These are phyloP conservation scores for Chenopodium album DNA, from an alignment of 148 eudicot species.

Conservation along the genomic window DNA sequence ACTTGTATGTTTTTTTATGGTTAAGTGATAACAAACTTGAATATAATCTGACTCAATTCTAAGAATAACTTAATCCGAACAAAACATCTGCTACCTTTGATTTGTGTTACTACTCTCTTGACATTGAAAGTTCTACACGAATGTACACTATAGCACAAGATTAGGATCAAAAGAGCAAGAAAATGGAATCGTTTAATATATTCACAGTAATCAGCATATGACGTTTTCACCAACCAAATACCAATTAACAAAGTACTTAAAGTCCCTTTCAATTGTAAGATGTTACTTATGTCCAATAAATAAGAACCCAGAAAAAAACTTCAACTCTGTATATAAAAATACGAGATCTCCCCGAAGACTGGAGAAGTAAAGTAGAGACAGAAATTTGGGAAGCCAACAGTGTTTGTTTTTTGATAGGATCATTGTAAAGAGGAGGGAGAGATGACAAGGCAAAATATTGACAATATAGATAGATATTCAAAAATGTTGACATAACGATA, in stretches of 20 bases:
- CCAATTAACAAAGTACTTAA: slow-evolving; percentile 1
- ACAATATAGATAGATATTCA: not conserved
- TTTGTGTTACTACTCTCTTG: too few relatives aligned
- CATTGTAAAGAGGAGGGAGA: not conserved
- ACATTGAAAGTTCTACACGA: too few relatives aligned
- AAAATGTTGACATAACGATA: not conserved
- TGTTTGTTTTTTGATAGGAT: not conserved
- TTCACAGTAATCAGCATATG: not conserved
- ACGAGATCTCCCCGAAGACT: not conserved
- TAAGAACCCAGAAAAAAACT: not conserved
- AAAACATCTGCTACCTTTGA: too few relatives aligned
- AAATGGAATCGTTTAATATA: not conserved
- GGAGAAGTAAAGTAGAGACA: not conserved
- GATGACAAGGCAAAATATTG: not conserved
- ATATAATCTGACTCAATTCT: too few relatives aligned
- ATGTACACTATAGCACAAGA: not conserved
- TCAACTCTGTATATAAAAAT: not conserved
- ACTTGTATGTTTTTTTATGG: too few relatives aligned
- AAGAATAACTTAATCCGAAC: not conserved
- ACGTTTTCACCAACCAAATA: slow-evolving; percentile 14
- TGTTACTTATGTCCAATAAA: not conserved
- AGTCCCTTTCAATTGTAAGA: slow-evolving; percentile 10
- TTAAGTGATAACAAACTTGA: too few relatives aligned
- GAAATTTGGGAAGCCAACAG: not conserved
- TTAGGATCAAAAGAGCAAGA: not conserved